A percentile compares a stretch with the other conserved stretches of the same genome.
phyloP scores from a whole-genome alignment of 257 asterid species.

The Solanum verrucosum region DNA sequence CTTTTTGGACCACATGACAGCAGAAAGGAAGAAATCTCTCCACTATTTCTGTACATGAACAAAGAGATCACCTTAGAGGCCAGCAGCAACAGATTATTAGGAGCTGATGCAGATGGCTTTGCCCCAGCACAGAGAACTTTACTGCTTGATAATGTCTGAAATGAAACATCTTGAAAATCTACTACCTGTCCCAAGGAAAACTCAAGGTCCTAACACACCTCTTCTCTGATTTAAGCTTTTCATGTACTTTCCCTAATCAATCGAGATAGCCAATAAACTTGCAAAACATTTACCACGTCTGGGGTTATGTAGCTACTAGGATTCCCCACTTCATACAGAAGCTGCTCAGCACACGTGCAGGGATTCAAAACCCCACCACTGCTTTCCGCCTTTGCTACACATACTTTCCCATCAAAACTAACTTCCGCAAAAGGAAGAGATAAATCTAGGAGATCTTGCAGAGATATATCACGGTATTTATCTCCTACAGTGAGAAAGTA shows the following conservation, averaged over 20 bases:
- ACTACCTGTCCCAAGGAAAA: constrained; percentile 41
- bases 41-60: not conserved
- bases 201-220: constrained; percentile 8
- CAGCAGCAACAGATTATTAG: constrained; percentile 63
- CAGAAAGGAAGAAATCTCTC: not conserved
- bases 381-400: constrained; percentile 76
- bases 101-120: constrained; percentile 51
- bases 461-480: constrained; percentile 63
- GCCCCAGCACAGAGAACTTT: constrained; percentile 90
- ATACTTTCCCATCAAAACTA: constrained; percentile 58
- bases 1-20: not conserved
- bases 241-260: not conserved
- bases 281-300: constrained; percentile 58
- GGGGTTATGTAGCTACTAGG: constrained; percentile 91
- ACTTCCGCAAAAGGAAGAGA: constrained; percentile 94
- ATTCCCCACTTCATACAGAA: constrained; percentile 96
- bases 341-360: constrained; percentile 87
- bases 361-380: constrained; percentile 61
- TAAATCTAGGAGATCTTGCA: constrained; percentile 58
- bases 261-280: not conserved
- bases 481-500: constrained; percentile 40
- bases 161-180: constrained; percentile 66
- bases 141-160: constrained; percentile 51
- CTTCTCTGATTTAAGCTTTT: constrained; percentile 3
- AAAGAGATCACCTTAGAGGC: constrained; percentile 53